These are phyloP conservation scores for Cystobasidium slooffiae DNA, from an alignment of 1,284 basidiomycete genomes.

Conservation along the genomic window DNA sequence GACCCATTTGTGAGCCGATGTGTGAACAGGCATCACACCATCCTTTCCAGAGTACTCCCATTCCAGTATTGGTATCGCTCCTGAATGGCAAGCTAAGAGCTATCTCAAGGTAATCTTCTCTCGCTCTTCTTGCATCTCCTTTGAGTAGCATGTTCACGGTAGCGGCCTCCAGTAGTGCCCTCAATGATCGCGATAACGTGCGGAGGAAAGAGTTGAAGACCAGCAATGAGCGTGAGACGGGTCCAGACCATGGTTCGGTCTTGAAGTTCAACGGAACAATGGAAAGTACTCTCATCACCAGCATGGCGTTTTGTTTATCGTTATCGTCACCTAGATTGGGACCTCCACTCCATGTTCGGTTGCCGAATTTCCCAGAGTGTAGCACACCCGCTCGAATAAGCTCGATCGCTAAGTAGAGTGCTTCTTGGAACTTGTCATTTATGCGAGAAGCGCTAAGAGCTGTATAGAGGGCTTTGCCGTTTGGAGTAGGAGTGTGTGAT, in stretches of 20 bases:
- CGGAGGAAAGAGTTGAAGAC: slow-evolving; percentile 98
- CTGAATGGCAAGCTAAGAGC: slow-evolving; percentile 87
- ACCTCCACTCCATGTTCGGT: slow-evolving; percentile 86
- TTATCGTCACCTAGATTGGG: slow-evolving; percentile 76
- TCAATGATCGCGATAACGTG: slow-evolving; percentile 82
- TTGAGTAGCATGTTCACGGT: slow-evolving; percentile 89
- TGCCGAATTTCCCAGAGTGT: slow-evolving; percentile 89
- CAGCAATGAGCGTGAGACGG: slow-evolving; percentile 90
- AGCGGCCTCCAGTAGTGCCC: slow-evolving; percentile 87
- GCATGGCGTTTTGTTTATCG: slow-evolving; percentile 65
- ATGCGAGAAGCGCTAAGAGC: slow-evolving; percentile 76
- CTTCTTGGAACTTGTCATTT: slow-evolving; percentile 98
- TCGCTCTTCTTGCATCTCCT: slow-evolving; percentile 77
- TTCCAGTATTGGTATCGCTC: slow-evolving; percentile 93
- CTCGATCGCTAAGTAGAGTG: slow-evolving; percentile 89
- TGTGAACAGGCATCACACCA: slow-evolving; percentile 54
- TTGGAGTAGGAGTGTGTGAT: slow-evolving; percentile 87
- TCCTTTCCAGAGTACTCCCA: slow-evolving; percentile 92
- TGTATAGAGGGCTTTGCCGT: slow-evolving; percentile 86
- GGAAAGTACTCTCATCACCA: slow-evolving; percentile 94
- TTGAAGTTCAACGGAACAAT: slow-evolving; percentile 92
- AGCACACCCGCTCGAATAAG: slow-evolving; percentile 91
- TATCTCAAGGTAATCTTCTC: slow-evolving; percentile 92
- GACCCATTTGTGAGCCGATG: slow-evolving; percentile 44
- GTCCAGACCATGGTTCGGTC: slow-evolving; percentile 79